Evolutionary conservation across 192 early-diverging fungal species (phyloP).

Genomic region (Coemansia guatemalensis): DNA sequence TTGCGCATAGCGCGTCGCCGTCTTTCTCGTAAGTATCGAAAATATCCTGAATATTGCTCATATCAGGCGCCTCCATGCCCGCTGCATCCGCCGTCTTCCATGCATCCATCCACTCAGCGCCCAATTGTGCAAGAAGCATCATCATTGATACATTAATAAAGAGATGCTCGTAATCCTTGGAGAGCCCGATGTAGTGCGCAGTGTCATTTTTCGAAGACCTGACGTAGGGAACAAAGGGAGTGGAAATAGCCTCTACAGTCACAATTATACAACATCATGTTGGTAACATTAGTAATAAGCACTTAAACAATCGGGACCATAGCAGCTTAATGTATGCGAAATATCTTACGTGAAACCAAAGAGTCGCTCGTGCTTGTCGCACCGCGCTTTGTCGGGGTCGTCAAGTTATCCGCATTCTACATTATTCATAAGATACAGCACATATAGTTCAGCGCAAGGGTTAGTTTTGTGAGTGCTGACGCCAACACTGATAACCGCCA

Average conservation of each 20-base stretch:
- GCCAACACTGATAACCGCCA: neutral
- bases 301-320: neutral
- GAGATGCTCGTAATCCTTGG: neutral
- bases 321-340: neutral
- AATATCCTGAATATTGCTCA: neutral
- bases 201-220: neutral
- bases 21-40: neutral
- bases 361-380: neutral
- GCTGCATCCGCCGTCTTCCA: neutral
- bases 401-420: neutral
- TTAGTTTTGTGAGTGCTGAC: neutral
- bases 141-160: neutral
- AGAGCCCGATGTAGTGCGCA: neutral
- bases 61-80: neutral
- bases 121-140: neutral
- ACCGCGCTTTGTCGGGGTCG: neutral
- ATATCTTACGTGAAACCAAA: neutral
- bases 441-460: neutral
- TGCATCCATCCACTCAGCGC: neutral
- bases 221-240: neutral
- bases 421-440: neutral
- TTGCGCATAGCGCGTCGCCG: neutral
- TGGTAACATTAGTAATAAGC: neutral
- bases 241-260: neutral
- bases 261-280: neutral